Evolutionary conservation across 2,329 filamentous ascomycete genomes (phyloP).

Genomic region (Pseudonectria foliicola): DNA sequence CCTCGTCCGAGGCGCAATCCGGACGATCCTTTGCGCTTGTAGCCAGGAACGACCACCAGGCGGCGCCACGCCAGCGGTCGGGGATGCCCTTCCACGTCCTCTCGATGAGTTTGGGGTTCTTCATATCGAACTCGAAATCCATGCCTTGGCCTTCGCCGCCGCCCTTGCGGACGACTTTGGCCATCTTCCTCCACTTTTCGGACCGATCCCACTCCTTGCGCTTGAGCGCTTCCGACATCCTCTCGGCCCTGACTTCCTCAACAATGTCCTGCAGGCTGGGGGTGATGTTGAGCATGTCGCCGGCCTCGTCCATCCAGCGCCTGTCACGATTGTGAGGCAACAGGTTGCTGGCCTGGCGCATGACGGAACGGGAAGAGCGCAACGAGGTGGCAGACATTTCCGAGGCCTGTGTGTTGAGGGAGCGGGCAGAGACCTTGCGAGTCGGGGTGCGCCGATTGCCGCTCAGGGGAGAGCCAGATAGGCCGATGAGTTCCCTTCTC

Average conservation of each 20-base stretch:
- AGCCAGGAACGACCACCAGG: slow-evolving; percentile 89
- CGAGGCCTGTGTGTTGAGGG: slow-evolving; percentile 51
- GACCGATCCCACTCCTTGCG: slow-evolving; percentile 56
- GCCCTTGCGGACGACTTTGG: slow-evolving; percentile 46
- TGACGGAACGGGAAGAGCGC: slow-evolving; percentile 46
- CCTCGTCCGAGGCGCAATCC: slow-evolving; percentile 56
- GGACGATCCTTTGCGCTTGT: slow-evolving; percentile 63
- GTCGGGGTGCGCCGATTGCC: slow-evolving; percentile 35
- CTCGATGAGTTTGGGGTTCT: slow-evolving; percentile 77
- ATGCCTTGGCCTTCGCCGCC: slow-evolving; percentile 46
- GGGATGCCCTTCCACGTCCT: slow-evolving; percentile 98
- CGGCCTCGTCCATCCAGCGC: slow-evolving; percentile 56
- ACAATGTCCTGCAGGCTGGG: slow-evolving; percentile 49
- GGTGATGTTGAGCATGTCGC: slow-evolving; percentile 57
- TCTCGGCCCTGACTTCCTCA: slow-evolving; percentile 48
- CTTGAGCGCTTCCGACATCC: slow-evolving; percentile 48
- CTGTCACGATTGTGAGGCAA: slow-evolving; percentile 55
- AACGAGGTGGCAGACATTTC: slow-evolving; percentile 44
- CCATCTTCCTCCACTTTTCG: slow-evolving; percentile 64
- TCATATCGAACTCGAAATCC: slow-evolving; percentile 69
- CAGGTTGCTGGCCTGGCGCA: slow-evolving; percentile 52
- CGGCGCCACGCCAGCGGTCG: slow-evolving; percentile 85
- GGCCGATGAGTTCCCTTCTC: slow-evolving; percentile 27
- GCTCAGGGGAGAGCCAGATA: slow-evolving; percentile 33
- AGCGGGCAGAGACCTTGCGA: slow-evolving; percentile 50